phyloP scores from a whole-genome alignment of 495 filamentous ascomycete species.

The Aspergillus sclerotiicarbonarius region DNA sequence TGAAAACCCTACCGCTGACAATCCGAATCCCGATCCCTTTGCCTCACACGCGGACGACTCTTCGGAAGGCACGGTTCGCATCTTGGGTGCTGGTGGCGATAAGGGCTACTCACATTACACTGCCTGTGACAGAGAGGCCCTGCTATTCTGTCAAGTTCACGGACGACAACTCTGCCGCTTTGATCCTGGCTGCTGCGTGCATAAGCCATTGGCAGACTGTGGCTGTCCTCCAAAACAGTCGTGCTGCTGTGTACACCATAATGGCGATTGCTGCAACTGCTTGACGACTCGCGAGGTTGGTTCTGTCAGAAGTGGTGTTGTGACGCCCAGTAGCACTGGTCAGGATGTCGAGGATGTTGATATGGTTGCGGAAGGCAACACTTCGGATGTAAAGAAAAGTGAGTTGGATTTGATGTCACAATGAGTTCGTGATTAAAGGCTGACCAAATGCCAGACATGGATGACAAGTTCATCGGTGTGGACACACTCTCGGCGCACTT shows the following conservation, averaged over 20 bases:
- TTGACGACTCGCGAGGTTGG: not conserved
- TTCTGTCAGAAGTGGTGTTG: not conserved
- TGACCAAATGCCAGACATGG: not conserved
- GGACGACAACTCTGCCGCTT: slow-evolving; percentile 13
- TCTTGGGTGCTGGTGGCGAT: not conserved
- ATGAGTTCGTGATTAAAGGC: not conserved
- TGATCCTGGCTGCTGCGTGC: slow-evolving; percentile 19
- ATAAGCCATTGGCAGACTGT: slow-evolving; percentile 7
- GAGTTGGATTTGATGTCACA: not conserved
- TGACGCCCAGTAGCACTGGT: not conserved
- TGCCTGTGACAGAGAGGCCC: not conserved
- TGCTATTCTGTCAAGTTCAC: slow-evolving; percentile 10
- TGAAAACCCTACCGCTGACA: not conserved
- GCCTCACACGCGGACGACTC: not conserved
- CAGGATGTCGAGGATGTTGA: not conserved
- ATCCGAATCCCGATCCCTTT: not conserved
- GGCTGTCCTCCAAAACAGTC: slow-evolving; percentile 15
- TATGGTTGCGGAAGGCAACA: not conserved
- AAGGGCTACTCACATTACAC: not conserved
- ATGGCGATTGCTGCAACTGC: slow-evolving; percentile 22
- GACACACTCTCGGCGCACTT: slow-evolving; percentile 9
- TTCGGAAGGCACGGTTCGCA: not conserved
- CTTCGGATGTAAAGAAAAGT: not conserved
- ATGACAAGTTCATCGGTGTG: not conserved
- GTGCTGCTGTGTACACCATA: slow-evolving; percentile 25